phyloP scores from a whole-genome alignment of 345 rosid species.

The Eucalyptus erythrocorys region DNA sequence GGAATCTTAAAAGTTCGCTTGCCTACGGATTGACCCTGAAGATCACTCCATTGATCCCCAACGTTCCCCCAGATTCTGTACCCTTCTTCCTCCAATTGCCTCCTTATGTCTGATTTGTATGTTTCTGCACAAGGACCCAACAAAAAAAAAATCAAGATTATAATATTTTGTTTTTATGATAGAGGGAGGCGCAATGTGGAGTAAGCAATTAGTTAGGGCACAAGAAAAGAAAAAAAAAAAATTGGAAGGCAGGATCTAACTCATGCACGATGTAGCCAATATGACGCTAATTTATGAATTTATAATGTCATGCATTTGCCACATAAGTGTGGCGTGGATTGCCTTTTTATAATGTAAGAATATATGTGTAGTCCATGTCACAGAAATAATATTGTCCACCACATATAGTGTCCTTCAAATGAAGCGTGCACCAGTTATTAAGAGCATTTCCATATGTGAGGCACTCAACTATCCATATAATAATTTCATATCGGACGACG shows the following conservation, averaged over 20 bases:
- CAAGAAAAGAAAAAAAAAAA: background rate
- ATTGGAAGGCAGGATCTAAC: background rate
- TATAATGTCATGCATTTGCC: background rate
- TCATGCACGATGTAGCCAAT: background rate
- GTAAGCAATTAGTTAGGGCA: background rate
- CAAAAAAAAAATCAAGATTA: background rate
- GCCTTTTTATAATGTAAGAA: background rate
- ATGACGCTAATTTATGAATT: background rate
- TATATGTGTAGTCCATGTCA: background rate
- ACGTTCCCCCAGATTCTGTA: slow-evolving; percentile 6
- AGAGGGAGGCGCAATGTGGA: background rate
- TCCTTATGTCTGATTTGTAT: slow-evolving; percentile 1
- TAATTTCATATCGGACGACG: background rate
- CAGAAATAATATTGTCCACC: background rate
- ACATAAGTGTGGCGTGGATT: background rate
- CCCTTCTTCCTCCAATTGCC: slow-evolving; percentile 2
- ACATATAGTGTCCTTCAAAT: background rate
- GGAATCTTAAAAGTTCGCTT: slow-evolving; percentile 7
- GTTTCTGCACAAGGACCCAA: background rate
- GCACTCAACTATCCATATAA: background rate
- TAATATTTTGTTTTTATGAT: background rate
- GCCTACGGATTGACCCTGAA: slow-evolving; percentile 1
- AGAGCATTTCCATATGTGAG: background rate
- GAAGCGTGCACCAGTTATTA: background rate
- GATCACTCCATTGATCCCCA: slow-evolving; percentile 9